Base-by-base conservation (phyloP, 169 alveolate species). In the Plasmodium adleri region DNA sequence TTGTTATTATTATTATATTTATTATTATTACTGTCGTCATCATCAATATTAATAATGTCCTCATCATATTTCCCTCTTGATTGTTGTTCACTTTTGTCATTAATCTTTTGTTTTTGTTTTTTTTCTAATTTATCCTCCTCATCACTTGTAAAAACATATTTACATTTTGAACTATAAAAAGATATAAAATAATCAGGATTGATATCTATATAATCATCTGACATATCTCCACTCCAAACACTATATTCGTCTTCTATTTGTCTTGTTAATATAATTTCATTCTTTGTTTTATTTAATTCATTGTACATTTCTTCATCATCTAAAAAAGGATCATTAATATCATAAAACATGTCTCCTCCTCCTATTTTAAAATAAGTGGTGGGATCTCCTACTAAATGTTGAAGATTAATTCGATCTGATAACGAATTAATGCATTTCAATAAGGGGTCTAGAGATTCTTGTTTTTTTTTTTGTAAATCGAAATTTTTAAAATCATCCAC, bases 301-400 rank as follows among this genome's bases (percentile, higher is more conserved):
- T 83, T 78, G 71, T 83, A 90, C 95, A 94, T 94, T 56, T 85
- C 94, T 70, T 72, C 92, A 47, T 94, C 96, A 73, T 94, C 96
- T 47, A 94, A 87, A 63, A 94, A 94, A 8, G 96, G 96, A 80
- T 94, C 96, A 76, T 94, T 93, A 24, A 94, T 94, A 64, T 94
- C 96, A 66, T 94, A 94, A 85, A 90, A 94, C 96, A 92, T 94
- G 58, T 94, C 96, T 58, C 94, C 96, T 45, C 96, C 96, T 17
- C 96, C 96, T 13, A 68, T 67, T 86, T 89, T 92, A 64, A 94
- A 86, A 70, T 94, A 94, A 2, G 94, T 72, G 20, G 94, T 72
- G 39, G 96, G 96, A 56, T 94, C 95, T 1, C 95, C 96, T 13
- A 94, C 96, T 56, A 94, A 60, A 60, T 94, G 95, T 88, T 94